Evolutionary conservation across 1,284 basidiomycete species (phyloP), one percentile per base, ranked within the genome.

Genomic region (Leccinum olivaceoglutinosum): DNA sequence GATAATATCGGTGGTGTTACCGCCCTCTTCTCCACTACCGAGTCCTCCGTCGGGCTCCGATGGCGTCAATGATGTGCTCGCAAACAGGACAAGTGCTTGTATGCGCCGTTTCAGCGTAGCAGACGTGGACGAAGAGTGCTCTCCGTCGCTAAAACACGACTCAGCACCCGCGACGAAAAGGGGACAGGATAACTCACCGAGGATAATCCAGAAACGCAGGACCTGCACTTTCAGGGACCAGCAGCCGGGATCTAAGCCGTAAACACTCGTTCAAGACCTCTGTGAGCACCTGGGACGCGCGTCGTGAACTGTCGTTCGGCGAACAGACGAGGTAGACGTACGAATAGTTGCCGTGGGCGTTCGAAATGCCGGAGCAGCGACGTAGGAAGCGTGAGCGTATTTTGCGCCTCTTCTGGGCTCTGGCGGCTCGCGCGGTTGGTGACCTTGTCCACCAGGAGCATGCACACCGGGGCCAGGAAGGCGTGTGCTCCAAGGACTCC

Each of bases 401-500:
- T 77, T 36, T 81, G 81, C 2, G 84, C 79, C 59, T 92, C 90
- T 36, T 85, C 82, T 1, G 80, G 69, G 58, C 81, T 82, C 73
- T 93, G 90, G 60, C 88, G 83, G 58, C 84, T 81, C 44, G 89
- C 82, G 60, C 89, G 88, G 70, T 86, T 90, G 5, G 87, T 83
- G 2, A 83, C 81, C 66, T 90, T 92, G 70, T 96, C 93, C 1
- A 95, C 82, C 11, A 98, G 81, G 1, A 98, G 84, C 87, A 98
- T 92, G 67, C 84, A 87, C 8, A 97, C 77, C 0, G 94, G 91
- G 0, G 92, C 83, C 49, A 97, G 79, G 80, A 96, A 99, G 59
- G 94, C 88, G 10, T 82, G 78, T 2, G 89, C 79, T 9, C 93
- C 94, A 11, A 99, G 82, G 2, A 92, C 89, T 64, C 94, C 88